Conservation (phyloP, 2,329 filamentous ascomycete genomes). For the Fusarium agapanthi region DNA sequence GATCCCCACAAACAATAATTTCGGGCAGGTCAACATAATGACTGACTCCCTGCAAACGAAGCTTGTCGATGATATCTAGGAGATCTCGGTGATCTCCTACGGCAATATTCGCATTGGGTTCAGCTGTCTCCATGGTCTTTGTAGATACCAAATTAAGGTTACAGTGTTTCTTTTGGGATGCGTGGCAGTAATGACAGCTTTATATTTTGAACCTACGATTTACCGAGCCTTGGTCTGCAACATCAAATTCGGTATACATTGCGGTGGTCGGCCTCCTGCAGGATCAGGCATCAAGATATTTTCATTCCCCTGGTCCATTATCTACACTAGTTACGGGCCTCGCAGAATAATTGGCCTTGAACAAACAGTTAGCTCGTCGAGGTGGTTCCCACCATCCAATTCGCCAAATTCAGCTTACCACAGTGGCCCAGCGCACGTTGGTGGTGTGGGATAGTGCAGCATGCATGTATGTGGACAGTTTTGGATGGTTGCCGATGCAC, state of each 20-base stretch:
- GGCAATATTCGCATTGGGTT: background rate
- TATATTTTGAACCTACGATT: background rate
- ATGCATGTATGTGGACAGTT: background rate
- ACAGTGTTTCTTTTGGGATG: background rate
- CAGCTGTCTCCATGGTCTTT: background rate
- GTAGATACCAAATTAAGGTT: background rate
- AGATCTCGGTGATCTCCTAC: background rate
- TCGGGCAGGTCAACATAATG: conserved; percentile 54
- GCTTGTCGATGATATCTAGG: conserved; percentile 49
- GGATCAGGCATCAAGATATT: background rate
- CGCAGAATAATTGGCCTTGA: background rate
- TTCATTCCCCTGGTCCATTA: background rate
- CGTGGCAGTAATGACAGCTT: background rate
- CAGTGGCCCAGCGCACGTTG: too few species aligned
- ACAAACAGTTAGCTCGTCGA: background rate
- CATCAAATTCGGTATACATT: background rate
- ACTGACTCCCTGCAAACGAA: conserved; percentile 48
- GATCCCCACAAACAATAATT: conserved; percentile 66
- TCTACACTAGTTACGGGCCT: background rate
- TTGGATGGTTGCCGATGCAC: background rate
- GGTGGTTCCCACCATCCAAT: background rate
- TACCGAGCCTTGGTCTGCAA: background rate
- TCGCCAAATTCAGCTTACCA: background rate
- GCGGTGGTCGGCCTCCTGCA: background rate
- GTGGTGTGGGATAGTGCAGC: background rate